Percentiles rank a stretch among this genome's conserved stretches.
Conservation (phyloP, 768 basidiomycete species). For the Chalciporus pseudorubinellus region DNA sequence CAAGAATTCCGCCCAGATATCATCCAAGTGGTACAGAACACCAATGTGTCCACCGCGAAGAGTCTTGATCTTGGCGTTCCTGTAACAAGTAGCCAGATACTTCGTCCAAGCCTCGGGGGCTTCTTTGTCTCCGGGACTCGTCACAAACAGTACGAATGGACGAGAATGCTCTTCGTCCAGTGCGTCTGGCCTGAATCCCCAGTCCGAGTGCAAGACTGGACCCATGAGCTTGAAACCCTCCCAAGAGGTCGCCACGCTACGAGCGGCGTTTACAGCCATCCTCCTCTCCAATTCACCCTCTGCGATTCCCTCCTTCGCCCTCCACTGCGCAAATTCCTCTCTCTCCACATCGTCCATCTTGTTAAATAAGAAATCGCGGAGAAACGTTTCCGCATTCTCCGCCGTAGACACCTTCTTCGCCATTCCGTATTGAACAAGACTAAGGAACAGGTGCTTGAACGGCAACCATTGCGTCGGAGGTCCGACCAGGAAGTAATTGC, state of each 20-base stretch:
- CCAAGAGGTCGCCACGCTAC: slow-evolving; percentile 51
- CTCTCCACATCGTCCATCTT: slow-evolving; percentile 39
- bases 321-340: slow-evolving; percentile 39
- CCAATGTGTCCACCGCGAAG: slow-evolving; percentile 52
- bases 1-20: slow-evolving; percentile 41
- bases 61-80: slow-evolving; percentile 39
- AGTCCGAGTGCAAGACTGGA: slow-evolving; percentile 46
- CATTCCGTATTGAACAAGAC: slow-evolving; percentile 34
- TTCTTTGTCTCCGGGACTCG: slow-evolving; percentile 42
- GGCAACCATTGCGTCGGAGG: slow-evolving; percentile 44
- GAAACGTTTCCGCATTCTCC: slow-evolving; percentile 40
- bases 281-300: slow-evolving; percentile 44
- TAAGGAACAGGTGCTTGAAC: slow-evolving; percentile 32
- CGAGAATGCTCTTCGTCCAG: slow-evolving; percentile 46
- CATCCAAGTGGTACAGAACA: slow-evolving; percentile 43
- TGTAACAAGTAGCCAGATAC: slow-evolving; percentile 49
- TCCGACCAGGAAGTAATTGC: slow-evolving; percentile 45
- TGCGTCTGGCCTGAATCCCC: slow-evolving; percentile 44
- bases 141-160: slow-evolving; percentile 45
- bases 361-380: slow-evolving; percentile 38
- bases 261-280: slow-evolving; percentile 41
- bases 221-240: slow-evolving; percentile 48
- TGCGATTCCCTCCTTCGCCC: slow-evolving; percentile 35
- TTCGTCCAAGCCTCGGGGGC: slow-evolving; percentile 43
- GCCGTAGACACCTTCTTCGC: slow-evolving; percentile 36